Base-by-base conservation (phyloP, 345 rosid species). In the Diplotaxis tenuifolia region DNA sequence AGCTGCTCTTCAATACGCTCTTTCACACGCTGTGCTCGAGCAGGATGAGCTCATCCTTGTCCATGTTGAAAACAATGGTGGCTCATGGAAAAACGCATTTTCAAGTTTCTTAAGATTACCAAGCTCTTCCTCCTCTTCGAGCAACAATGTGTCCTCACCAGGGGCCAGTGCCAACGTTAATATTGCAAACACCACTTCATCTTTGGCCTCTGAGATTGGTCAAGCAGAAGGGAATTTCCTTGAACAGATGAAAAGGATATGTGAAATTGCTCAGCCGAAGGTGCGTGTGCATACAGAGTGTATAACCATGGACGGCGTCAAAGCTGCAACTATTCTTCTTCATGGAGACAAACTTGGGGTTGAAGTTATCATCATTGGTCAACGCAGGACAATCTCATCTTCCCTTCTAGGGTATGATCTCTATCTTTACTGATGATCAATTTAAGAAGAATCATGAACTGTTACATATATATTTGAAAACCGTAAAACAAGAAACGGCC, bases 361-460 rank as follows among this genome's bases (percentile, higher is more conserved):
- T 47, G 90, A 94, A 74, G 78, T 86, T 64, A 86, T 91, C 21
- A 75, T 94, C 22, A 82, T 91, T 7, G 97, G 97, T 19, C 96
- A 91, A 75, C 78, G 83, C 40, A 68, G 89, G 67, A 88, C 89
- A 62, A 75, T 93, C 75, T 86, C 96, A 19, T 75, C 78, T 11
- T 90, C 89, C 18, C 71, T 94, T 27, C 77, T 88, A 71, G 90
- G 95, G 96, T 88, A 63, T 53, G 34, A 21, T 1, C 11, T 53
- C 28, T 53, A 28, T 32, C 9, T 21, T 2, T 15, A 0, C 12
- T 9, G 38, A 32, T 8, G 38, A 61, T 32, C 11, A n/a, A 10
- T 49, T 16, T 16, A 47, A 16, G 21, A 47, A 16, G 4, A 47
- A 50, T 50, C 6, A 19, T 49, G 22, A 49, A 49, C 3, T 50